Conservation (phyloP, 164 flowering plant species). For the Echeveria elegans region DNA sequence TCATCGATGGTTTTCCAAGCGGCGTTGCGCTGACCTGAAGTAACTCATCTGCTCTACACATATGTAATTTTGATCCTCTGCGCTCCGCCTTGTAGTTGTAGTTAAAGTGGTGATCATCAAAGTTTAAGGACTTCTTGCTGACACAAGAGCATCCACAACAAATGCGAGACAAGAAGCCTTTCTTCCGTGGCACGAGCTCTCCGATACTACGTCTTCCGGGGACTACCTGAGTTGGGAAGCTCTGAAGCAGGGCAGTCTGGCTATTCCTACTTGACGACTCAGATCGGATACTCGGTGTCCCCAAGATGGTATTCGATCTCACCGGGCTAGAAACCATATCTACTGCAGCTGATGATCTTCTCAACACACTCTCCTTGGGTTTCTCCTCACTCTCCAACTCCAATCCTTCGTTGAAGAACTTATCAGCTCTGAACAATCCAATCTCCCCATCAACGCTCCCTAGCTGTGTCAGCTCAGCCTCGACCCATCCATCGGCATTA, state of each 20-base stretch:
- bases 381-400: constrained; percentile 25
- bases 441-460: constrained; percentile 46
- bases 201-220: constrained; percentile 10
- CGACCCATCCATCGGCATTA: constrained; percentile 17
- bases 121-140: constrained; percentile 30
- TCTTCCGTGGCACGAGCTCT: constrained; percentile 19
- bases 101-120: constrained; percentile 10
- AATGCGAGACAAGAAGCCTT: constrained; percentile 30
- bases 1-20: neutral
- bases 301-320: constrained; percentile 18
- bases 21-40: neutral
- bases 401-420: constrained; percentile 52
- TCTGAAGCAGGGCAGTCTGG: constrained; percentile 41
- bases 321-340: constrained; percentile 11
- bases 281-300: constrained; percentile 47
- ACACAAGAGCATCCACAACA: constrained; percentile 36
- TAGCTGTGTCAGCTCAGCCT: neutral
- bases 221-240: constrained; percentile 9
- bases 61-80: neutral
- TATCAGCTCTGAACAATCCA: constrained; percentile 63
- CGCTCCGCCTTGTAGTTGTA: neutral
- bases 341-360: constrained; percentile 8
- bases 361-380: constrained; percentile 11
- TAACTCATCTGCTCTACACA: neutral
- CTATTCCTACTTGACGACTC: constrained; percentile 67